Base-by-base conservation (phyloP, 2,329 filamentous ascomycete species). In the Fusarium aywerte region DNA sequence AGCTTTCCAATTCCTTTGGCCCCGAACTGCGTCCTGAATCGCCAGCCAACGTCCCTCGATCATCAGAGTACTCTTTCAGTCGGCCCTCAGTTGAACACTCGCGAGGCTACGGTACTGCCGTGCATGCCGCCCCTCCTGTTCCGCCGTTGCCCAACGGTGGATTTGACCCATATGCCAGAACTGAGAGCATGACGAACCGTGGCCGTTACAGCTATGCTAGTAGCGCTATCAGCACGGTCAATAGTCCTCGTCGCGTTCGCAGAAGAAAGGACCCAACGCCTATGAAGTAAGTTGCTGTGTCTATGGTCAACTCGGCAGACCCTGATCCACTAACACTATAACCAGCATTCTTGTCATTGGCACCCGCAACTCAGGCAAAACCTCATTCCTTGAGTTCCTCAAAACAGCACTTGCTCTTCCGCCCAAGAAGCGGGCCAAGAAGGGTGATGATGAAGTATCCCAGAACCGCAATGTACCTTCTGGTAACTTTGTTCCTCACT, bases 251-350 rank as follows among this genome's bases (percentile, higher is more conserved):
- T 70, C 89, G 94, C 76, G 90, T 98, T 70, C 90, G 96, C 73
- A 91, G 95, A 83, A 90, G 96, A 82, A 98, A 97, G 84, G 96
- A 99, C 76, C 96, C 96, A 10, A 97, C 95, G 12, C 93, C 96
- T 1, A 97, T 98, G 87, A 99, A 99, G 95, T 98, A 84, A 87
- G 93, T 87, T 25, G 44, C 39, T 27, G n/a, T 39, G n/a, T 31
- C 20, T 23, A 16, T 18, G 20, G 13, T 21, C 23, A 23, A n/a
- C 25, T 36, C 20, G 10, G n/a, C 32, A 20, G 43, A n/a, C 11
- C 36, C 10, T 43, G 44, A 29, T 45, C 18, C 12, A 56, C 47
- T 56, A 25, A 63, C 52, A 29, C 16, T 18, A 49, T n/a, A 29
- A 55, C 9, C 66, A 98, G 95, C 78, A 89, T 99, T 71, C 87